Conservation (phyloP, 768 basidiomycete genomes). For the Candolleomyces eurysporus region DNA sequence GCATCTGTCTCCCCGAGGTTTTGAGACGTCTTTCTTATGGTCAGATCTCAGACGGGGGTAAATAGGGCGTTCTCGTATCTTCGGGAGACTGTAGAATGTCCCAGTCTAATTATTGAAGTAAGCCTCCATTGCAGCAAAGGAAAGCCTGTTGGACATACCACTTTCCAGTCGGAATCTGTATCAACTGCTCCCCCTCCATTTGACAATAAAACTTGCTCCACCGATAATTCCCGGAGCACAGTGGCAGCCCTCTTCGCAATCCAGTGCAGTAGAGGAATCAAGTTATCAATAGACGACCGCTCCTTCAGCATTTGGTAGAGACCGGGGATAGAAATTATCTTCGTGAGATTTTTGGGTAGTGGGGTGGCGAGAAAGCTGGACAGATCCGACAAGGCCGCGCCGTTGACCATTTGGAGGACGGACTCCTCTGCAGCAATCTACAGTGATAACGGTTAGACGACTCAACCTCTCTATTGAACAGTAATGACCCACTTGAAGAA, state of each 20-base stretch:
- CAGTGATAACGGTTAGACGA: no score
- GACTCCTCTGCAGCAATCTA: not conserved
- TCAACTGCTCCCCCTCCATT: no score
- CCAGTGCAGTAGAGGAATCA: no score
- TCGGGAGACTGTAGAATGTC: not conserved
- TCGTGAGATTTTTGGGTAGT: not conserved
- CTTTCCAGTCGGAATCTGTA: no score
- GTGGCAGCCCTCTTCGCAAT: no score
- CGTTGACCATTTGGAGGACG: no score
- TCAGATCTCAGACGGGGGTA: not conserved
- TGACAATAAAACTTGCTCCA: no score
- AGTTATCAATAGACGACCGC: not conserved
- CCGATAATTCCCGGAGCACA: no score
- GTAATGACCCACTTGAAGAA: not conserved
- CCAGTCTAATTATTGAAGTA: not conserved
- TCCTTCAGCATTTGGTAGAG: not conserved
- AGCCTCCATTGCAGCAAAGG: not conserved
- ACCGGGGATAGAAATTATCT: not conserved
- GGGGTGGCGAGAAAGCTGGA: not conserved
- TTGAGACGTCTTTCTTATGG: not conserved
- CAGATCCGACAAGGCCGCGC: not conserved
- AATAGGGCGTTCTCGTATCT: not conserved
- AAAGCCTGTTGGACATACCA: not conserved
- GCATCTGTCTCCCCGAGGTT: no score
- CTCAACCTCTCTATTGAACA: not conserved